Base-by-base conservation (phyloP, 202 grass and related monocot species). In the Schoenoplectus tabernaemontani region DNA sequence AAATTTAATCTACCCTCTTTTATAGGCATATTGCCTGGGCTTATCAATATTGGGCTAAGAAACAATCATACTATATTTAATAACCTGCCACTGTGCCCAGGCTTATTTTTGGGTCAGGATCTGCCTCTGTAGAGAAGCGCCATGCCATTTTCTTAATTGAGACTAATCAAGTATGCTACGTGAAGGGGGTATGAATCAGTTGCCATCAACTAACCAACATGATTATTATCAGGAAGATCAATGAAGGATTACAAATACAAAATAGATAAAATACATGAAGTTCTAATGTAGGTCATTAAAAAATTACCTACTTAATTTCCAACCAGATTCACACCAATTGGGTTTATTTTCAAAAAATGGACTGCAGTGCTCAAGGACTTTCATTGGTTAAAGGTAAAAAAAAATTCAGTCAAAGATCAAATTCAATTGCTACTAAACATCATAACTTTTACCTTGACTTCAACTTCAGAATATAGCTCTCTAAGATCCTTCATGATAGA, bases 401-500 rank as follows among this genome's bases (percentile, higher is more conserved):
- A 51, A 72, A 43, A 20, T 77, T 9, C 22, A 32, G 23, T 51
- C 23, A 72, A n/a, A 44, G 44, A 51, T 12, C 38, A 24, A 43
- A 69, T 44, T 61, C 64, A 68, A 68, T n/a, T 50, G 53, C 44
- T 53, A 53, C 24, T 51, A 74, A n/a, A 7, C 5, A n/a, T n/a
- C n/a, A 36, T 71, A 79, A 28, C 19, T n/a, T 77, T 73, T 88
- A 98, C 96, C 96, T 98, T 98, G 67, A 98, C 96, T 85, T 98
- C 96, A 51, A 98, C 96, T 83, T 98, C 96, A 57, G 96, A 98
- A 81, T 98, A 98, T 83, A 98, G 87, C 83, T 98, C 96, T 87
- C 96, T 92, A 10, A 98, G 86, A 78, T 98, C 96, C 86, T 95
- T 98, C 96, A 98, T 98, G 61, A 98, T 98, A 76, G 88, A 98